Evolutionary conservation across 352 stramenopile species (phyloP).

Genomic region (Globisporangium ultimum): DNA sequence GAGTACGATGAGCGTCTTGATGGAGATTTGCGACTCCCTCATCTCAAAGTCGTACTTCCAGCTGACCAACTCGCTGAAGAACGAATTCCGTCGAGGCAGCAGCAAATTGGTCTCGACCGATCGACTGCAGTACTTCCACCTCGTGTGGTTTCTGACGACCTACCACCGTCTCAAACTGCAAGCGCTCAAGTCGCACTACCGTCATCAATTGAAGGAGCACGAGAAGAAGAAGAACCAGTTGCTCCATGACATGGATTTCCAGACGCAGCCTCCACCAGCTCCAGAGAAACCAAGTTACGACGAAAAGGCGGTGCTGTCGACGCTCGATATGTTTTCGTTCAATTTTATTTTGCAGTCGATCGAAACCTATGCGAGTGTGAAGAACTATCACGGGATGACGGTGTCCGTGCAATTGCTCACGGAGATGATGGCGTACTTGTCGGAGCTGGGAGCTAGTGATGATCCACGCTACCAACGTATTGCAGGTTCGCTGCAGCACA

Average conservation of each 20-base stretch:
- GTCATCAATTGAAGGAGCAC: constrained; percentile 42
- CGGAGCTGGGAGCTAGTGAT: constrained; percentile 63
- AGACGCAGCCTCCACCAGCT: constrained; percentile 28
- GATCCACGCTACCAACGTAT: constrained; percentile 80
- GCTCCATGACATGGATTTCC: constrained; percentile 55
- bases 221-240: constrained; percentile 52
- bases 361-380: constrained; percentile 76
- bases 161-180: constrained; percentile 83
- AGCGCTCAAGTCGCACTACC: constrained; percentile 64
- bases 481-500: constrained; percentile 83
- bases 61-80: constrained; percentile 84
- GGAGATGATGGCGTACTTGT: constrained; percentile 86
- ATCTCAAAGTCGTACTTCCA: constrained; percentile 80
- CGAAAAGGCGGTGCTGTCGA: constrained; percentile 80
- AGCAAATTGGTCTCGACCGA: constrained; percentile 80
- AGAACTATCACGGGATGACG: constrained; percentile 83
- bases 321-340: constrained; percentile 90
- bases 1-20: constrained; percentile 59
- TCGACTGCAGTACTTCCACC: constrained; percentile 86
- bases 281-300: constrained; percentile 54
- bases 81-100: constrained; percentile 82
- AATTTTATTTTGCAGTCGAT: constrained; percentile 89
- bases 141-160: constrained; percentile 81
- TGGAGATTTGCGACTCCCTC: constrained; percentile 71
- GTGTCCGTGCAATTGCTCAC: constrained; percentile 71